Evolutionary conservation across 1,284 basidiomycete genomes (phyloP).

Genomic region (Singerocomus rubriflavus): DNA sequence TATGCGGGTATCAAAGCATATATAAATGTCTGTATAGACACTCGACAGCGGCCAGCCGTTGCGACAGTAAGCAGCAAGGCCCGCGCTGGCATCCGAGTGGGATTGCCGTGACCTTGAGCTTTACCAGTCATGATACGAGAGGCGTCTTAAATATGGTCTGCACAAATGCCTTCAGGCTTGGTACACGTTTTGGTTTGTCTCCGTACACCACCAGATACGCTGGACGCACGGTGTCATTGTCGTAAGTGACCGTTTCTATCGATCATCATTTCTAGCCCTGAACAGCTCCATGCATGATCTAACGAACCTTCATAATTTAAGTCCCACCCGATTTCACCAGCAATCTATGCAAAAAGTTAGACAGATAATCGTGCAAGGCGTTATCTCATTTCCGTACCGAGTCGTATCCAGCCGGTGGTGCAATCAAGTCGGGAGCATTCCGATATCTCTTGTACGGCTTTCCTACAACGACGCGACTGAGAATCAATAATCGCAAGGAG

Average conservation of each 20-base stretch:
- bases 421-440: conserved; percentile 44
- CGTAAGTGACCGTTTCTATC: conserved; percentile 55
- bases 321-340: conserved; percentile 51
- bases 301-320: conserved; percentile 50
- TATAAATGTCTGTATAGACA: conserved; percentile 16
- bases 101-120: background rate
- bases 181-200: conserved; percentile 26
- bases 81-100: background rate
- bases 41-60: background rate
- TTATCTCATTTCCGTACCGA: conserved; percentile 41
- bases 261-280: background rate
- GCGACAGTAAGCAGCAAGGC: background rate
- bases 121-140: conserved; percentile 26
- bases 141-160: conserved; percentile 36
- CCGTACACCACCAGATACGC: conserved; percentile 56
- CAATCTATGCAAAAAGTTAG: conserved; percentile 21
- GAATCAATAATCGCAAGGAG: conserved; percentile 44
- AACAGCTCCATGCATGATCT: background rate
- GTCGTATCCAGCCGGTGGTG: conserved; percentile 52
- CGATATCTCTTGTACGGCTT: conserved; percentile 45
- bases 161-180: conserved; percentile 31
- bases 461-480: conserved; percentile 60
- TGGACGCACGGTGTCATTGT: conserved; percentile 56
- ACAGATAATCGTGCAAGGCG: background rate
- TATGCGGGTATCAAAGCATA: conserved; percentile 19